Conservation (phyloP, 306 rosid species). For the Glycine soja region DNA sequence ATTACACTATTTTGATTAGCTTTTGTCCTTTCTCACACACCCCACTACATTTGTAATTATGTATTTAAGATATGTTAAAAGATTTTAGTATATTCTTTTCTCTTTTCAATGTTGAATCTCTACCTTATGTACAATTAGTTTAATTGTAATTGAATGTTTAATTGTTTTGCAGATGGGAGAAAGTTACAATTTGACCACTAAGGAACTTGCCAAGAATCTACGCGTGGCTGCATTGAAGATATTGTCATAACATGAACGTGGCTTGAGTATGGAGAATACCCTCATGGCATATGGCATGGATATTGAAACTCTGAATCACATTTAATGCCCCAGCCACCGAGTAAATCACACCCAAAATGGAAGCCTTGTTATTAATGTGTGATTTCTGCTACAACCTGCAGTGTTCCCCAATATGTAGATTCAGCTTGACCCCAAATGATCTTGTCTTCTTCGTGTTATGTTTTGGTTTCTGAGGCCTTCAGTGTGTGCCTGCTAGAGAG, state of each 20-base stretch:
- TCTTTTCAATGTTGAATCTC: not conserved
- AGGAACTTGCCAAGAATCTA: slow-evolving; percentile 59
- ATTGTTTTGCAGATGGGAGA: slow-evolving; percentile 61
- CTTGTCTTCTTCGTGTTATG: not conserved
- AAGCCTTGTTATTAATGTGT: not conserved
- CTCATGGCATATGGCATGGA: not conserved
- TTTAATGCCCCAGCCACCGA: not conserved
- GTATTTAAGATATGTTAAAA: not conserved
- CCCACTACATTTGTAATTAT: no score
- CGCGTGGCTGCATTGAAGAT: slow-evolving; percentile 52
- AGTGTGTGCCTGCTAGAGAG: not conserved
- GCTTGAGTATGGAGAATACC: not conserved
- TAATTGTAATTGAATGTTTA: not conserved
- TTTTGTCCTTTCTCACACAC: not conserved
- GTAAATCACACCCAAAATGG: no score
- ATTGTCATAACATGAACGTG: slow-evolving; percentile 3
- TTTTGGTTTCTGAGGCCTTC: not conserved
- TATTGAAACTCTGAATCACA: not conserved
- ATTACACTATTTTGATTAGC: not conserved
- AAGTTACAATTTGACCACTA: slow-evolving; percentile 57
- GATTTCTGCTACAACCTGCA: not conserved
- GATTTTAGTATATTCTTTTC: not conserved
- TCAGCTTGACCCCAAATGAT: not conserved
- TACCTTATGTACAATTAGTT: not conserved
- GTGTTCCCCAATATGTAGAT: not conserved